Evolutionary conservation across 495 filamentous ascomycete species (phyloP).

Genomic region (Filosporella fistucella): DNA sequence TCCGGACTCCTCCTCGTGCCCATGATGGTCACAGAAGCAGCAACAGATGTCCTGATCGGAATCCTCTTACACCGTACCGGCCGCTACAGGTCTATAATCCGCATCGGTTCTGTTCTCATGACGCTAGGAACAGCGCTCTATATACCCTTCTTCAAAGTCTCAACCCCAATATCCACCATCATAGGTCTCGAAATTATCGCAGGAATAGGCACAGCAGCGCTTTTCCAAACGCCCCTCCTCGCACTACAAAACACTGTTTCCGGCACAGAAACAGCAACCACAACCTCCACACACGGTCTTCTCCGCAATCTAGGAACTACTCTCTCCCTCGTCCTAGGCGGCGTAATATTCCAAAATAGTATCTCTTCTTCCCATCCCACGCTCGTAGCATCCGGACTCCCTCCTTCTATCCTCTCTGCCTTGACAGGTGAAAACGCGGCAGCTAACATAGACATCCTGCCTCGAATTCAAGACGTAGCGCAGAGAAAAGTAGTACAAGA

Average conservation of each 20-base stretch:
- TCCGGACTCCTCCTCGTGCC: conserved; percentile 69
- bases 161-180: conserved; percentile 42
- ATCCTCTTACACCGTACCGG: conserved; percentile 56
- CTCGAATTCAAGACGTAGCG: conserved; percentile 24
- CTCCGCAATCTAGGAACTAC: conserved; percentile 57
- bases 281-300: conserved; percentile 60
- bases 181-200: conserved; percentile 46
- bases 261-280: conserved; percentile 57
- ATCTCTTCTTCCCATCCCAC: conserved; percentile 23
- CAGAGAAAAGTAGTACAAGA: conserved; percentile 35
- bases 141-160: conserved; percentile 41
- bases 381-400: conserved; percentile 19
- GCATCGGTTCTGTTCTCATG: conserved; percentile 43
- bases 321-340: conserved; percentile 60
- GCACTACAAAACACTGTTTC: conserved; percentile 66
- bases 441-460: conserved; percentile 5
- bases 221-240: conserved; percentile 66
- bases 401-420: conserved; percentile 1
- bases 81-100: conserved; percentile 52
- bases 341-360: conserved; percentile 61
- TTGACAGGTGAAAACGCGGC: conserved; percentile 12
- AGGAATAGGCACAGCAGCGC: conserved; percentile 46
- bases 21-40: conserved; percentile 45
- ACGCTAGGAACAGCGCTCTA: conserved; percentile 54
- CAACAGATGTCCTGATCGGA: conserved; percentile 44